Conservation (phyloP, 2,329 filamentous ascomycete species). For the Botryotinia globosa region DNA sequence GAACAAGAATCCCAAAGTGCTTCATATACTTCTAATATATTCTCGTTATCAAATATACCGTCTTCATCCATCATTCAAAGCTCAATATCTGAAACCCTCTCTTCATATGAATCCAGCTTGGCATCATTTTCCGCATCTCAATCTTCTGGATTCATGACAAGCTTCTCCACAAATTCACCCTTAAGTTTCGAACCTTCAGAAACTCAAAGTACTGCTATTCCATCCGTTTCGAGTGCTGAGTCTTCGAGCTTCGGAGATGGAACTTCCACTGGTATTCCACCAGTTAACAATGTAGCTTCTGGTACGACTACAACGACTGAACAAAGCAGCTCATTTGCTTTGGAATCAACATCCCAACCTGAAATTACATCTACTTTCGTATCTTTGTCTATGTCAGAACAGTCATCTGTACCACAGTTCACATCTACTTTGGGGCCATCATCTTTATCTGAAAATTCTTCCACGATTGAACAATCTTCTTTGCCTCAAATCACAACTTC, state of each 20-base stretch:
- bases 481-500: constrained; percentile 1
- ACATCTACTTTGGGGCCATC: neutral
- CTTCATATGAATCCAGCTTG: neutral
- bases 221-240: neutral
- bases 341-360: neutral
- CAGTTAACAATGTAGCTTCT: neutral
- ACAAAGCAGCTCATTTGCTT: neutral
- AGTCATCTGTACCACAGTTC: neutral
- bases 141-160: neutral
- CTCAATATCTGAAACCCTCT: neutral
- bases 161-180: neutral
- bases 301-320: neutral
- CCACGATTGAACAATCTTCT: neutral
- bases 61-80: neutral
- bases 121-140: neutral
- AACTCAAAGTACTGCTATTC: neutral
- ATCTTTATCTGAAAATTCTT: neutral
- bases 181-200: neutral
- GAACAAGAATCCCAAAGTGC: neutral
- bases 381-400: neutral
- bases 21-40: neutral
- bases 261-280: neutral
- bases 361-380: neutral
- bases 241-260: neutral
- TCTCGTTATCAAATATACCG: neutral